phyloP scores from a whole-genome alignment of 2,329 filamentous ascomycete species.

The Aspergillus glaucus region DNA sequence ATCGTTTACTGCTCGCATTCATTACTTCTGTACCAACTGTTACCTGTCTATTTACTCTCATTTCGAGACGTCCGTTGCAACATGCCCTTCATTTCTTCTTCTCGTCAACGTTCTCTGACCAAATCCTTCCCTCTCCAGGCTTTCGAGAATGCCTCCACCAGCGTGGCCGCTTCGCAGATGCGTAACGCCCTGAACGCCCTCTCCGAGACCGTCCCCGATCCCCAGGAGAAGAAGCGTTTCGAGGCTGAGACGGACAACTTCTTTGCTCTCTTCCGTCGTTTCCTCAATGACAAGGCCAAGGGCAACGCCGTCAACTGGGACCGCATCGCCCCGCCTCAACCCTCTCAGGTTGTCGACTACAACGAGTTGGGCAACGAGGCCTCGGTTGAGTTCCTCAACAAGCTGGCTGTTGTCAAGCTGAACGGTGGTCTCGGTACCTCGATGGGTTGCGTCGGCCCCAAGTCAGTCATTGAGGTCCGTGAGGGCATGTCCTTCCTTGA shows the following conservation, averaged over 20 bases:
- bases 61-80: neutral
- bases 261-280: conserved; percentile 96
- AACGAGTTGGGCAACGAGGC: conserved; percentile 81
- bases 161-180: conserved; percentile 97
- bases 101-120: neutral
- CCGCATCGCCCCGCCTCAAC: conserved; percentile 87
- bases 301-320: conserved; percentile 95
- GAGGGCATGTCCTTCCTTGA: conserved; percentile 99
- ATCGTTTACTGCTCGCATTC: neutral
- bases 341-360: conserved; percentile 92
- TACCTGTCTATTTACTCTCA: neutral
- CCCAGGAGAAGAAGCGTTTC: conserved; percentile 69
- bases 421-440: conserved; percentile 99
- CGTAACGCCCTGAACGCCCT: conserved; percentile 93
- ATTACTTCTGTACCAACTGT: no score
- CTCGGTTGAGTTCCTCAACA: conserved; percentile 90
- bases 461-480: conserved; percentile 98
- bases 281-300: conserved; percentile 98
- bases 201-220: conserved; percentile 80
- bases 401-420: conserved; percentile 96
- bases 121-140: conserved; percentile 52
- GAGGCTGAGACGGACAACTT: conserved; percentile 99
- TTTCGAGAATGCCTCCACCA: conserved; percentile 98
- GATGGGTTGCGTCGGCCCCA: conserved; percentile 98
- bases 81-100: neutral